phyloP scores from a whole-genome alignment of 495 filamentous ascomycete species.

The Gamarada debralockiae region DNA sequence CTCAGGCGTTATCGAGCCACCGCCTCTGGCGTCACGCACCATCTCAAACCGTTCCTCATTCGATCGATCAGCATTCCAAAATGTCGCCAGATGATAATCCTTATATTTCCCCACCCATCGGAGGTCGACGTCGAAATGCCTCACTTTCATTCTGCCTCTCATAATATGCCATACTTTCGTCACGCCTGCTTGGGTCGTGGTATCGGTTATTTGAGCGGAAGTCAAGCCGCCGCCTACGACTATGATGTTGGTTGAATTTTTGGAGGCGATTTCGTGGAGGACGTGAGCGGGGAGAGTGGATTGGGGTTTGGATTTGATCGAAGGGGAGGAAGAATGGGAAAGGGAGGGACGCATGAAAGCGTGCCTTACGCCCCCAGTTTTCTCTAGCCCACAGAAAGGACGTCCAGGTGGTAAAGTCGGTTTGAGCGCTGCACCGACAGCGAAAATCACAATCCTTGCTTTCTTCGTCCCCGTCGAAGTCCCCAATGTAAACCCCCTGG shows the following conservation, averaged over 20 bases:
- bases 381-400: conserved; percentile 15
- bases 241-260: conserved; percentile 46
- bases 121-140: conserved; percentile 60
- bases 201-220: conserved; percentile 55
- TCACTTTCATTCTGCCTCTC: conserved; percentile 55
- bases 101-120: conserved; percentile 65
- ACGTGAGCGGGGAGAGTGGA: conserved; percentile 27
- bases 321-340: not conserved
- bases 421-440: conserved; percentile 50
- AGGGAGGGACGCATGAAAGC: not conserved
- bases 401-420: conserved; percentile 44
- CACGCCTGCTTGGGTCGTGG: conserved; percentile 49
- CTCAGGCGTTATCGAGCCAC: conserved; percentile 57
- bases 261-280: conserved; percentile 40
- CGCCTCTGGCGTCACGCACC: conserved; percentile 51
- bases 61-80: conserved; percentile 53
- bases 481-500: conserved; percentile 45
- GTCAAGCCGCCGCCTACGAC: conserved; percentile 61
- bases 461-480: conserved; percentile 42
- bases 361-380: conserved; percentile 1
- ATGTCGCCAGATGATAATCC: conserved; percentile 58
- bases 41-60: conserved; percentile 56
- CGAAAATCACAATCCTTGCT: conserved; percentile 50
- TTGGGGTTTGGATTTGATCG: not conserved
- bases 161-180: conserved; percentile 54